Evolutionary conservation across 805 yeast species (phyloP).

Genomic region (Candida koratica): DNA sequence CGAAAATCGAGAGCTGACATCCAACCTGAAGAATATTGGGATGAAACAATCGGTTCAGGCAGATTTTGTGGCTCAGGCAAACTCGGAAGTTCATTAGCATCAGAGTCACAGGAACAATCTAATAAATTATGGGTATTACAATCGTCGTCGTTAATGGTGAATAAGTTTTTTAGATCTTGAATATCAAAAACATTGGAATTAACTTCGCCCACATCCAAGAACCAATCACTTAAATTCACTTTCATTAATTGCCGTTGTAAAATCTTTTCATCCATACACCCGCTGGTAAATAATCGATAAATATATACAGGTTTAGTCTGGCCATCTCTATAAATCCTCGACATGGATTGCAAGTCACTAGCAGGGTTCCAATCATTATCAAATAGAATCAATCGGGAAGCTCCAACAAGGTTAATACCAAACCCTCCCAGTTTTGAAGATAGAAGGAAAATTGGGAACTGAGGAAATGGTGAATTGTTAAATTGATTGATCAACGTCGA

Average conservation of each 20-base stretch:
- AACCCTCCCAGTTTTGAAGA: constrained; percentile 94
- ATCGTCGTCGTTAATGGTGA: constrained; percentile 49
- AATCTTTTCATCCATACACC: constrained; percentile 91
- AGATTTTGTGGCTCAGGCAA: background rate
- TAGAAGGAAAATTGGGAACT: constrained; percentile 60
- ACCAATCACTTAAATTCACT: constrained; percentile 68
- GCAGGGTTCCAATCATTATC: constrained; percentile 99
- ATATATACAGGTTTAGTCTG: constrained; percentile 74
- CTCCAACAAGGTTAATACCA: constrained; percentile 88
- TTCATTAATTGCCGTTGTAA: constrained; percentile 89
- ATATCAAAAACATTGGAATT: constrained; percentile 65
- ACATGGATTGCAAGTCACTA: constrained; percentile 90
- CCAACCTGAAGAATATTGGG: constrained; percentile 34
- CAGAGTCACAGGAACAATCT: constrained; percentile 49
- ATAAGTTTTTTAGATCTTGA: constrained; percentile 70
- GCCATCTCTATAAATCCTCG: constrained; percentile 92
- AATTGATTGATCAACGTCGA: constrained; percentile 65
- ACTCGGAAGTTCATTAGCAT: background rate
- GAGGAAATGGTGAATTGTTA: constrained; percentile 44
- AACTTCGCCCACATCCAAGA: constrained; percentile 48
- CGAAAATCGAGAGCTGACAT: constrained; percentile 52
- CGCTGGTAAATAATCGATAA: constrained; percentile 81
- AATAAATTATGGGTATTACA: constrained; percentile 79
- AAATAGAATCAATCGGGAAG: constrained; percentile 74
- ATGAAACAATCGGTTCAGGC: background rate